Evolutionary conservation across 2,329 filamentous ascomycete genomes (phyloP).

Genomic region (Cladophialophora immunda): DNA sequence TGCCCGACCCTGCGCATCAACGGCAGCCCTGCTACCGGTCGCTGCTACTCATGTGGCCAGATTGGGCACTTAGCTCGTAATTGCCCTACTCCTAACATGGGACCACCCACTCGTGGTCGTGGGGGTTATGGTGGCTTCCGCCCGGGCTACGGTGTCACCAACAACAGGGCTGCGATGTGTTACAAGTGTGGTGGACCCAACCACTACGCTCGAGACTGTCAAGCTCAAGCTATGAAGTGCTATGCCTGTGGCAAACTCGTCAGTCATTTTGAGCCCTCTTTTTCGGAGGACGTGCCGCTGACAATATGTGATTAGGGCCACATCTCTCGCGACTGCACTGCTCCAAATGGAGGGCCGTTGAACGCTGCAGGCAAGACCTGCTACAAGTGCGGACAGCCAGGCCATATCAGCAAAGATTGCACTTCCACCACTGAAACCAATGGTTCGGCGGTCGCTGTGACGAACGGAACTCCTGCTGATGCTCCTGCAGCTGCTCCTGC

Average conservation of each 20-base stretch:
- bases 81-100: conserved; percentile 79
- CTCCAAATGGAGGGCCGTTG: conserved; percentile 92
- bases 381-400: conserved; percentile 95
- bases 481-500: conserved; percentile 34
- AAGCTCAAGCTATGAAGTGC: conserved; percentile 98
- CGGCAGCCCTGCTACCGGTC: conserved; percentile 78
- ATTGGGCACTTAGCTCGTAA: conserved; percentile 90
- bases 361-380: conserved; percentile 98
- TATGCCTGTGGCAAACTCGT: conserved; percentile 92
- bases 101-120: conserved; percentile 72
- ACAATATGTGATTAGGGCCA: conserved; percentile 64
- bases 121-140: conserved; percentile 70
- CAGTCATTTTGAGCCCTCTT: conserved; percentile 35
- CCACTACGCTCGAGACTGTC: conserved; percentile 98
- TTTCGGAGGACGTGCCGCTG: conserved; percentile 13
- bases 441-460: conserved; percentile 41
- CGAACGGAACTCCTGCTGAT: conserved; percentile 37
- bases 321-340: conserved; percentile 94
- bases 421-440: conserved; percentile 72
- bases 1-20: conserved; percentile 95
- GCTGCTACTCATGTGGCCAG: conserved; percentile 97
- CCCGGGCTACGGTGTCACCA: conserved; percentile 71
- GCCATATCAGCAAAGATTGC: conserved; percentile 96
- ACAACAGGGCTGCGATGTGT: conserved; percentile 67
- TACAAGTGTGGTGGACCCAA: conserved; percentile 85